Conservation (phyloP, 1,284 basidiomycete species). For the Leccinum griseonigrum region DNA sequence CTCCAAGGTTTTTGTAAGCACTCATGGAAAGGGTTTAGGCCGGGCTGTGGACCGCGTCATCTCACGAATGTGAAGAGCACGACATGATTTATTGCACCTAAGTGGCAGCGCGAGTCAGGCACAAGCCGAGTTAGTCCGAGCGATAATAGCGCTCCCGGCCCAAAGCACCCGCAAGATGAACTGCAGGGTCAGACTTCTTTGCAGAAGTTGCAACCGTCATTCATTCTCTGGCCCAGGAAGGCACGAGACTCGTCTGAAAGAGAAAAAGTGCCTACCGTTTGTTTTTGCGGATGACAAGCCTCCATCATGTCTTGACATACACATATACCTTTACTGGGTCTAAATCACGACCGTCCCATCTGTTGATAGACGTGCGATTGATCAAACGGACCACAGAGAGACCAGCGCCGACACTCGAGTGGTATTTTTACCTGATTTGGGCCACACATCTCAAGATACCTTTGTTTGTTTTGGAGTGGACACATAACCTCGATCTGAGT, state of each 20-base stretch:
- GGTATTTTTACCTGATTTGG: constrained; percentile 2
- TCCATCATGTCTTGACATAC: neutral
- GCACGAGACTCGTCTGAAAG: constrained; percentile 3
- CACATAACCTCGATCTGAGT: neutral
- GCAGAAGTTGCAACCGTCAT: constrained; percentile 7
- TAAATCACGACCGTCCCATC: constrained; percentile 10
- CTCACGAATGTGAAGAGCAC: neutral
- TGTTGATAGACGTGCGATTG: constrained; percentile 19
- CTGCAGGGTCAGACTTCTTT: constrained; percentile 5
- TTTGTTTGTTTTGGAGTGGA: neutral
- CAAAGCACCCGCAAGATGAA: constrained; percentile 16
- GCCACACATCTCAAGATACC: constrained; percentile 3
- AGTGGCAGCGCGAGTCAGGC: neutral
- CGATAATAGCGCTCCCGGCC: constrained; percentile 6
- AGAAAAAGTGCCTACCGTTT: neutral
- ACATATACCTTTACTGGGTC: constrained; percentile 1
- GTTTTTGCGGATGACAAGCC: neutral
- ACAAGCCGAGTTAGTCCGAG: constrained; percentile 10
- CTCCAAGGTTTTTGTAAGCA: too few species aligned
- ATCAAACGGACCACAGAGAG: constrained; percentile 11
- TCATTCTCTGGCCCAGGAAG: constrained; percentile 3
- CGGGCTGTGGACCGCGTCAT: too few species aligned
- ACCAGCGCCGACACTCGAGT: constrained; percentile 1
- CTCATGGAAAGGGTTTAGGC: too few species aligned
- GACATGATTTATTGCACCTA: neutral